These are phyloP conservation scores for Talaromyces funiculosus DNA, from an alignment of 2,329 filamentous ascomycete genomes.

Conservation along the genomic window DNA sequence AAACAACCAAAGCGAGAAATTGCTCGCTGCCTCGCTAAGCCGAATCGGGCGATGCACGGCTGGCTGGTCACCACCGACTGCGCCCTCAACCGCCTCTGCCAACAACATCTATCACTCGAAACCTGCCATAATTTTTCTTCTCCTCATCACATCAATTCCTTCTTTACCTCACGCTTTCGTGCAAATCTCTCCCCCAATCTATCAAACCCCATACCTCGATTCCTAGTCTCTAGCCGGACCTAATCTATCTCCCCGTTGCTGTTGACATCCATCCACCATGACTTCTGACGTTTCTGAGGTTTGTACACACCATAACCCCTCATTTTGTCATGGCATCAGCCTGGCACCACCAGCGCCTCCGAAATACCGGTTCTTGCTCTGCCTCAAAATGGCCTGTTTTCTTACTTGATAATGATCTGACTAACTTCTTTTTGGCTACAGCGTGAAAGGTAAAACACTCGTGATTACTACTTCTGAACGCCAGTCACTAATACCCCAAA, in stretches of 20 bases:
- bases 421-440: conserved; percentile 38
- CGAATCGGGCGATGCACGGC: not conserved
- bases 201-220: not conserved
- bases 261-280: conserved; percentile 43
- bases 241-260: not conserved
- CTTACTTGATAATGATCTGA: conserved; percentile 23
- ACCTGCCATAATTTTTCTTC: conserved; percentile 8
- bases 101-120: conserved; percentile 4
- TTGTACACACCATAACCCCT: conserved; percentile 33
- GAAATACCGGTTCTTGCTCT: conserved; percentile 24
- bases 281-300: conserved; percentile 63
- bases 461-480: conserved; percentile 9
- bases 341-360: conserved; percentile 14
- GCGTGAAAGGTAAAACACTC: conserved; percentile 62
- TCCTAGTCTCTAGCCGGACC: not conserved
- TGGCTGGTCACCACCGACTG: not conserved
- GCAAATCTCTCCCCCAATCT: not conserved
- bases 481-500: conserved; percentile 35
- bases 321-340: conserved; percentile 22
- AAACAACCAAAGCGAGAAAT: not conserved
- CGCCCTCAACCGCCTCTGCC: conserved; percentile 8
- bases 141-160: not conserved
- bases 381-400: not conserved
- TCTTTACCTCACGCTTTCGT: not conserved
- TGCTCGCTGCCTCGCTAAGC: conserved; percentile 5